Evolutionary conservation across 1,139 yeast genomes (phyloP), one percentile per base, ranked within the genome.

Genomic region (Blastobotrys indianensis): DNA sequence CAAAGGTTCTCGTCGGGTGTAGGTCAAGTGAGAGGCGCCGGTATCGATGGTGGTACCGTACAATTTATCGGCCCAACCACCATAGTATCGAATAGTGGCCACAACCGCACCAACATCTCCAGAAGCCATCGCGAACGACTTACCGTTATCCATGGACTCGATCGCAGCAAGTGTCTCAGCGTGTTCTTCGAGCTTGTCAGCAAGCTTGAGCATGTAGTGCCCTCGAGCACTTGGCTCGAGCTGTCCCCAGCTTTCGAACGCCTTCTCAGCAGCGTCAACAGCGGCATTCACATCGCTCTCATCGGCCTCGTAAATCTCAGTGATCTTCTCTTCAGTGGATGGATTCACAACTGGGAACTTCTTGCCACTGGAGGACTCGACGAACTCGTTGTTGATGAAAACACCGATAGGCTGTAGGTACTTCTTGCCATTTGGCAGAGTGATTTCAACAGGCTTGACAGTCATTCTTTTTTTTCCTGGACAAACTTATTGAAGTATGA

Each of bases 101-200:
- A 76, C 70, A 51, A 77, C 76, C 50, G 77, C 74, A 32, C 69
- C 76, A 47, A 84, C 75, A 59, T 84, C 94, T 44, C 71, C 75
- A 48, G 65, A 62, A 35, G 80, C 74, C 61, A 70, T 72, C 39
- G 72, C 71, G 55, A 79, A 69, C 43, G 87, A 77, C 68, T 84
- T 84, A 64, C 94, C 94, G 51, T 85, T 82, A 62, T 84, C 92
- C 74, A 85, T 74, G 23, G 90, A 79, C 68, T 84, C 94, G 55
- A 84, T 75, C 31, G 81, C 69, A 13, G 85, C 77, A 44, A 83
- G 58, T 39, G 75, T 65, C 40, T 82, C 86, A 52, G 72, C 66
- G 56, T 82, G 72, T 55, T 74, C 71, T 59, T 78, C 82, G 59
- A 84, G 62, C 54, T 74, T 63, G 55, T 80, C 83, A 39, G 88